Conservation (phyloP, 1,284 basidiomycete genomes). For the Phylloboletellus chloephorus region DNA sequence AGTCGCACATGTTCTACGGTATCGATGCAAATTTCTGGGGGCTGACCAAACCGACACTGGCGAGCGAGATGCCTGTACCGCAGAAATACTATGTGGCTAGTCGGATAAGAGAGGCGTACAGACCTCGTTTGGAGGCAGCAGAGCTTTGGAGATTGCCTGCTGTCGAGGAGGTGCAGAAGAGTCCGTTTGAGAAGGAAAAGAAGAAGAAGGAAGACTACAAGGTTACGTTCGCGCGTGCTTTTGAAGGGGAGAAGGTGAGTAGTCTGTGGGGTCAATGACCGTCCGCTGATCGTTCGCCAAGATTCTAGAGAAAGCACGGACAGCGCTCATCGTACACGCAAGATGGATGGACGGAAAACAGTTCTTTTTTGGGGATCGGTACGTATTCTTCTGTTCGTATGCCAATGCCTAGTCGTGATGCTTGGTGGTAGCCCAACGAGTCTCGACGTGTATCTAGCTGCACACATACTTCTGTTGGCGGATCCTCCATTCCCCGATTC, state of each 20-base stretch:
- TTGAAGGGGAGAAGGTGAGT: conserved; percentile 59
- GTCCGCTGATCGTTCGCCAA: conserved; percentile 26
- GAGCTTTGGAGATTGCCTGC: conserved; percentile 55
- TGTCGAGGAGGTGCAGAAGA: conserved; percentile 39
- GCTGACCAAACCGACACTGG: conserved; percentile 50
- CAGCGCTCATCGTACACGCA: conserved; percentile 52
- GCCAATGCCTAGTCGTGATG: not conserved
- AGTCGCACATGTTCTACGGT: conserved; percentile 59
- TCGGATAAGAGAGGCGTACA: conserved; percentile 54
- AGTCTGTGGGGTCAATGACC: not conserved
- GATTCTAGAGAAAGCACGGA: conserved; percentile 56
- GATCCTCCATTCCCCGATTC: conserved; percentile 58
- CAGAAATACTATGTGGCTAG: conserved; percentile 67
- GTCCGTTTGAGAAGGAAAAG: conserved; percentile 33
- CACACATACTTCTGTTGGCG: conserved; percentile 58
- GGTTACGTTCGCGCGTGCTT: conserved; percentile 43
- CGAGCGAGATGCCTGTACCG: conserved; percentile 55
- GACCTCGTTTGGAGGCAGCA: conserved; percentile 52
- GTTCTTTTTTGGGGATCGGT: conserved; percentile 52
- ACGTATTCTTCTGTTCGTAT: conserved; percentile 3
- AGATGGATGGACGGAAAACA: conserved; percentile 47
- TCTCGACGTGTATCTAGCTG: conserved; percentile 60
- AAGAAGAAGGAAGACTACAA: conserved; percentile 39
- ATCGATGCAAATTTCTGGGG: conserved; percentile 56
- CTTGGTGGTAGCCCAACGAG: conserved; percentile 44